phyloP scores from a whole-genome alignment of 1,284 basidiomycete species.

The Thecaphora frezii region DNA sequence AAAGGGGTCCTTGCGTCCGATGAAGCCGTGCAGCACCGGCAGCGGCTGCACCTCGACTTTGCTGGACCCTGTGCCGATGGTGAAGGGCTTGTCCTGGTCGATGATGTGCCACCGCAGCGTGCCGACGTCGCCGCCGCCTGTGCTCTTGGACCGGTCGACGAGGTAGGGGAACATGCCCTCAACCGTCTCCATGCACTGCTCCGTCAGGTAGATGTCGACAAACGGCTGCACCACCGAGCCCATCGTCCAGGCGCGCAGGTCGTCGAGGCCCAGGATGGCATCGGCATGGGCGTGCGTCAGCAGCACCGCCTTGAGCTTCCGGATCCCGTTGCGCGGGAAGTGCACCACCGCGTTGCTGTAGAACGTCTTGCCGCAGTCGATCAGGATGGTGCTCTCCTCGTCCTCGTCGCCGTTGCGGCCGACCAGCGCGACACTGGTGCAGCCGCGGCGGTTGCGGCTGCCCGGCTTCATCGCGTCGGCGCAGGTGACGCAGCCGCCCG shows the following conservation, averaged over 20 bases:
- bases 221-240: conserved; percentile 38
- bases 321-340: conserved; percentile 37
- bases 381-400: conserved; percentile 39
- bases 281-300: conserved; percentile 56
- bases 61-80: conserved; percentile 4
- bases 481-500: conserved; percentile 43
- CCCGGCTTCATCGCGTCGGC: conserved; percentile 39
- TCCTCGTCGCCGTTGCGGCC: conserved; percentile 20
- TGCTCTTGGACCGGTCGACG: conserved; percentile 42
- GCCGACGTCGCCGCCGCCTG: conserved; percentile 52
- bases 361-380: conserved; percentile 57
- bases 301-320: conserved; percentile 46
- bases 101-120: conserved; percentile 54
- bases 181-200: conserved; percentile 43
- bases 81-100: conserved; percentile 28
- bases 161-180: conserved; percentile 51
- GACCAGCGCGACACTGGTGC: conserved; percentile 33
- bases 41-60: conserved; percentile 35
- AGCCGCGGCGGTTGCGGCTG: conserved; percentile 48
- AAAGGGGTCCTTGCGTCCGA: conserved; percentile 32
- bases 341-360: conserved; percentile 38
- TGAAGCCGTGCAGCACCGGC: conserved; percentile 48
- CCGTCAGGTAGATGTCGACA: conserved; percentile 52
- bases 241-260: conserved; percentile 55
- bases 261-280: conserved; percentile 52